A percentile compares a stretch with the other conserved stretches of the same genome.
Conservation (phyloP, 2,329 filamentous ascomycete species). For the Emmonsiellopsis sp. region DNA sequence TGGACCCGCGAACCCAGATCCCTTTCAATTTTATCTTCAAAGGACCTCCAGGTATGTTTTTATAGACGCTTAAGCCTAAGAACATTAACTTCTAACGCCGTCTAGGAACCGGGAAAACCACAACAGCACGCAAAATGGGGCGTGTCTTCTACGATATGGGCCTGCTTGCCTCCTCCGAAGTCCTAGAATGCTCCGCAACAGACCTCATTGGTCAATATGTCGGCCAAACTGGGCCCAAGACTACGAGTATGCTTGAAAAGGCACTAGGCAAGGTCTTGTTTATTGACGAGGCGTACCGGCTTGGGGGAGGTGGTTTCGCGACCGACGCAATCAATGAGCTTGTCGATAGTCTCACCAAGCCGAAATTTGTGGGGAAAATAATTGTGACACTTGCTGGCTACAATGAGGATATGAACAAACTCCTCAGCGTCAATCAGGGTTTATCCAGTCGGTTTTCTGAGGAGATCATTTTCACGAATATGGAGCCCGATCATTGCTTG, state of each 20-base stretch:
- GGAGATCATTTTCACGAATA: slow-evolving; percentile 44
- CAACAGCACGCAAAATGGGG: slow-evolving; percentile 63
- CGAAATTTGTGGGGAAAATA: slow-evolving; percentile 49
- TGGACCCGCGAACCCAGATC: slow-evolving; percentile 50
- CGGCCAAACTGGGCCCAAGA: slow-evolving; percentile 61
- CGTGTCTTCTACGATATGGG: slow-evolving; percentile 68
- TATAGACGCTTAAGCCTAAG: slow-evolving; percentile 2
- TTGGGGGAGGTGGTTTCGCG: slow-evolving; percentile 49
- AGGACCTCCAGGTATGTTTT: slow-evolving; percentile 48
- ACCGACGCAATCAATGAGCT: slow-evolving; percentile 46
- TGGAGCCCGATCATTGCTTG: slow-evolving; percentile 38
- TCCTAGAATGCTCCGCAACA: slow-evolving; percentile 57
- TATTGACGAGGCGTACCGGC: slow-evolving; percentile 63
- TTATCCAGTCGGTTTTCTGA: slow-evolving; percentile 58
- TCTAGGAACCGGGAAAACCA: slow-evolving; percentile 60
- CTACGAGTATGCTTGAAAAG: slow-evolving; percentile 49
- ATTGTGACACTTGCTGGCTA: slow-evolving; percentile 64
- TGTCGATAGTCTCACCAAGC: slow-evolving; percentile 46
- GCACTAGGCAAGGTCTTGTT: slow-evolving; percentile 59
- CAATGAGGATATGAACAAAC: slow-evolving; percentile 53
- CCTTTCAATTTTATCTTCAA: slow-evolving; percentile 63
- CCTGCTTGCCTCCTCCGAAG: slow-evolving; percentile 50
- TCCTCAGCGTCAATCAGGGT: slow-evolving; percentile 54
- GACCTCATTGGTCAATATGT: slow-evolving; percentile 61
- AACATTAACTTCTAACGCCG: background rate